These are phyloP conservation scores for Erodium chrysanthum DNA, from an alignment of 441 rosid genomes.

Conservation along the genomic window DNA sequence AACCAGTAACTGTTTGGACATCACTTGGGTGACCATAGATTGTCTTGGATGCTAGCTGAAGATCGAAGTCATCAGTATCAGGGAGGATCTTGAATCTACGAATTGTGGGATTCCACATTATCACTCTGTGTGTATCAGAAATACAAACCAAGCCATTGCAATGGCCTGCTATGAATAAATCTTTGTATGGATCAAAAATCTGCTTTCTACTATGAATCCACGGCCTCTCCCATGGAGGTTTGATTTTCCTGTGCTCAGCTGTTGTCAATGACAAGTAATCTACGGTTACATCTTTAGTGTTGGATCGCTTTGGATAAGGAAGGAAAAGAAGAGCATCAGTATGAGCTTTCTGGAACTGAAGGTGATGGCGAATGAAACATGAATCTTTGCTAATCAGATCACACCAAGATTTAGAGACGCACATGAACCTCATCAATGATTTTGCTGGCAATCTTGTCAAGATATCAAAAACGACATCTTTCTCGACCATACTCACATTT, in stretches of 20 bases:
- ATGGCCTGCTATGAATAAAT: neutral
- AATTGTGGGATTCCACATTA: neutral
- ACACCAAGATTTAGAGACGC: slow-evolving; percentile 1
- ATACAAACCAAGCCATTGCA: neutral
- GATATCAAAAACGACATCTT: neutral
- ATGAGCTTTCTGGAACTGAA: neutral
- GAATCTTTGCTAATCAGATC: slow-evolving; percentile 2
- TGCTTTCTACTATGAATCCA: neutral
- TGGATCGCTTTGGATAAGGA: neutral
- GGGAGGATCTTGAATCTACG: slow-evolving; percentile 1
- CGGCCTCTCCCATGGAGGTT: neutral
- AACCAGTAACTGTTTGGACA: neutral
- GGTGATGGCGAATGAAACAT: neutral
- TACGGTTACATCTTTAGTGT: neutral
- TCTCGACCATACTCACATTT: neutral
- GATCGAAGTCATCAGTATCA: neutral
- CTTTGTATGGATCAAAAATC: neutral
- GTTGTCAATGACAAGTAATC: neutral
- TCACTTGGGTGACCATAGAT: neutral
- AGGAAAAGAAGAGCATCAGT: neutral
- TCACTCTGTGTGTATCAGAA: neutral
- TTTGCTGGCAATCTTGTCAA: slow-evolving; percentile 1
- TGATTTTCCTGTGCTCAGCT: neutral
- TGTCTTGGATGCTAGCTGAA: neutral
- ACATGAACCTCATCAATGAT: neutral